Percentiles rank a stretch among this genome's conserved stretches.
Conservation (phyloP, 2,329 filamentous ascomycete species). For the Monosporascus sp. region DNA sequence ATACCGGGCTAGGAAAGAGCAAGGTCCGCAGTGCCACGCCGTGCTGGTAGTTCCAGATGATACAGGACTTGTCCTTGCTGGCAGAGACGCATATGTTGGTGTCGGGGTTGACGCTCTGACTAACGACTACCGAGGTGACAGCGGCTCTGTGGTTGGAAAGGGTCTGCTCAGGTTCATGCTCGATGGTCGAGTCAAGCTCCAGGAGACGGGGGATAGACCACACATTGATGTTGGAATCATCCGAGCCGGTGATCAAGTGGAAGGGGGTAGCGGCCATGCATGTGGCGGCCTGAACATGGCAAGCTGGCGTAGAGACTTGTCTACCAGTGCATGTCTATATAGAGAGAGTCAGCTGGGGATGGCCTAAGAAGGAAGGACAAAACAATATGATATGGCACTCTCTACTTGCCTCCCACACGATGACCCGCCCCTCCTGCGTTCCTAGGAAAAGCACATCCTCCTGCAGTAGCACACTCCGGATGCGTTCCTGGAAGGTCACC, state of each 20-base stretch:
- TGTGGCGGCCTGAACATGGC: constrained; percentile 76
- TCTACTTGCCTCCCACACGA: constrained; percentile 80
- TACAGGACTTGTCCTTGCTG: constrained; percentile 80
- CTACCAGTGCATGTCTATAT: constrained; percentile 66
- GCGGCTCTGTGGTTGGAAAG: constrained; percentile 73
- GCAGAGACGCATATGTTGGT: constrained; percentile 81
- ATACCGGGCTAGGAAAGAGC: constrained; percentile 67
- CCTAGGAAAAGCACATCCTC: constrained; percentile 73
- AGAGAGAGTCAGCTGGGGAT: constrained; percentile 12
- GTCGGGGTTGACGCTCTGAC: constrained; percentile 61
- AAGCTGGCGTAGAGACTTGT: constrained; percentile 67
- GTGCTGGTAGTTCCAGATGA: constrained; percentile 87
- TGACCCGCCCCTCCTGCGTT: constrained; percentile 77
- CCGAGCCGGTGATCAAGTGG: constrained; percentile 71
- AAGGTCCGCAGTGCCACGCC: constrained; percentile 75
- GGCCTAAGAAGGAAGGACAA: background rate
- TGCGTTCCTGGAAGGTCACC: constrained; percentile 81
- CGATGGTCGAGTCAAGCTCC: constrained; percentile 47
- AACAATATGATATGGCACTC: constrained; percentile 5
- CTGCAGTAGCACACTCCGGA: constrained; percentile 70
- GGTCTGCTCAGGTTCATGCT: constrained; percentile 67
- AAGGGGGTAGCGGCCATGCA: constrained; percentile 66
- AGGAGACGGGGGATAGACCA: constrained; percentile 80
- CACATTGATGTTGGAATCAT: constrained; percentile 86
- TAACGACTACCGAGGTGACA: constrained; percentile 59